Percentiles rank a stretch among this genome's conserved stretches.
These are phyloP conservation scores for Trichoderma atrobrunneum DNA, from an alignment of 2,329 filamentous ascomycete species.

Conservation along the genomic window DNA sequence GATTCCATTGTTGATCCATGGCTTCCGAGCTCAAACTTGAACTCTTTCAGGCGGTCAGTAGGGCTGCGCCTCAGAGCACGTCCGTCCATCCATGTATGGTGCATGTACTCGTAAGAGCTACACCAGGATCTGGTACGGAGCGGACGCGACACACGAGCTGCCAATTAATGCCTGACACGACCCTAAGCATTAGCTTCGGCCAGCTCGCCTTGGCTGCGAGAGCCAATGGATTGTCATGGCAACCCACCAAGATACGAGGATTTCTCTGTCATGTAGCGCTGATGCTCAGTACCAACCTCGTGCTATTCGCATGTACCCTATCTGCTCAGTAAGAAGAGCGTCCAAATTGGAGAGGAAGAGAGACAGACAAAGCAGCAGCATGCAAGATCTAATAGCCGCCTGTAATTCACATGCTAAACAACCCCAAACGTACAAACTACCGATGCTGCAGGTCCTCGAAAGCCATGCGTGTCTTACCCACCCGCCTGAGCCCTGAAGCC, in stretches of 20 bases:
- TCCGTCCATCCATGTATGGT: background rate
- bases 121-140: background rate
- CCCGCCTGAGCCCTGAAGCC: background rate
- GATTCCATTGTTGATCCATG: background rate
- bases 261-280: background rate
- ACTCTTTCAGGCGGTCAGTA: background rate
- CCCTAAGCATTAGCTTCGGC: constrained; percentile 7
- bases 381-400: background rate
- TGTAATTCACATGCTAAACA: background rate
- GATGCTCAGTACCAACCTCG: background rate
- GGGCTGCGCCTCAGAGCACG: background rate
- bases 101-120: background rate
- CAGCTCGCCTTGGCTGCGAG: constrained; percentile 2
- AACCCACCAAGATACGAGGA: constrained; percentile 16
- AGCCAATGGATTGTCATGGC: constrained; percentile 17
- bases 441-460: constrained; percentile 2
- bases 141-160: background rate
- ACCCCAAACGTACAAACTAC: background rate
- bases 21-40: background rate
- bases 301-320: background rate
- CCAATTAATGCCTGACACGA: constrained; percentile 21
- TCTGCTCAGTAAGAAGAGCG: background rate
- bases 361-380: background rate
- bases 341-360: background rate
- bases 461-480: constrained; percentile 11